phyloP scores from a whole-genome alignment of 345 rosid species.

The Aquilaria malaccensis region DNA sequence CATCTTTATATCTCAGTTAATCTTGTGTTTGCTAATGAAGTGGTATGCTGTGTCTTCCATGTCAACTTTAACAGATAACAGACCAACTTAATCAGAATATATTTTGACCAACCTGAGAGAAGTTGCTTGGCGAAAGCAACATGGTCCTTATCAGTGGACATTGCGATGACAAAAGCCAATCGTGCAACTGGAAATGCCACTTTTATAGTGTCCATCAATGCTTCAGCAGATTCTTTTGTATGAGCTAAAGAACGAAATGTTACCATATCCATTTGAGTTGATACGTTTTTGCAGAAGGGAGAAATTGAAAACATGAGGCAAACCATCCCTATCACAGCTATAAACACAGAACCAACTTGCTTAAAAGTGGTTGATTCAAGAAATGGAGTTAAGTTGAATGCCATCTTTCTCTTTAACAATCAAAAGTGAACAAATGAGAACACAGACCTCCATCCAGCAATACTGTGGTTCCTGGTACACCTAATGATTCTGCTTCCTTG shows the following conservation, averaged over 20 bases:
- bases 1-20: too few species aligned
- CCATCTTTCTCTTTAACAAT: conserved; percentile 3
- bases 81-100: not conserved
- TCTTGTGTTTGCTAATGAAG: too few species aligned
- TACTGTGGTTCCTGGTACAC: conserved; percentile 55
- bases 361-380: not conserved
- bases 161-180: conserved; percentile 63
- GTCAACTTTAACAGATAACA: not conserved
- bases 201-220: conserved; percentile 49
- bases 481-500: conserved; percentile 52
- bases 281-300: not conserved
- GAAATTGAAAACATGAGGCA: not conserved
- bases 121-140: conserved; percentile 73
- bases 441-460: conserved; percentile 82
- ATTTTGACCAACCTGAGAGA: conserved; percentile 40
- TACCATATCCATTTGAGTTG: not conserved
- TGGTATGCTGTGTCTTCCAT: too few species aligned
- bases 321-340: not conserved
- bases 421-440: not conserved
- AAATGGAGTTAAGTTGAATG: not conserved
- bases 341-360: too few species aligned
- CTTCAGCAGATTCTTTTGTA: conserved; percentile 86
- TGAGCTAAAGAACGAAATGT: conserved; percentile 50
- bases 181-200: conserved; percentile 45
- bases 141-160: conserved; percentile 95